A percentile compares a stretch with the other conserved stretches of the same genome.
These are phyloP conservation scores for Volvariella volvacea DNA, from an alignment of 1,284 basidiomycete species.

Conservation along the genomic window DNA sequence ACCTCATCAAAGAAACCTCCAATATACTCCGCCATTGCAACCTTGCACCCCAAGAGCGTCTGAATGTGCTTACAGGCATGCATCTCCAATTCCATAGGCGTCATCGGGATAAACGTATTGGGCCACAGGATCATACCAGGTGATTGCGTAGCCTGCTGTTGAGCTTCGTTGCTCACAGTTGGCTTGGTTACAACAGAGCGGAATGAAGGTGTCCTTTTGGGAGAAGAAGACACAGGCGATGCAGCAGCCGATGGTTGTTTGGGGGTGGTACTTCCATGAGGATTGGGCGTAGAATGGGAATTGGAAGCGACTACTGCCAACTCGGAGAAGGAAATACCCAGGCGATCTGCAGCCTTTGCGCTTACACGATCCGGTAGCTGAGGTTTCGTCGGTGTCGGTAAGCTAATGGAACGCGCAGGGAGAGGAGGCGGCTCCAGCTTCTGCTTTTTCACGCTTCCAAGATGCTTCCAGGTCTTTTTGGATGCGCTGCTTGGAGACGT, in stretches of 20 bases:
- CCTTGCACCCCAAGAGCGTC: constrained; percentile 51
- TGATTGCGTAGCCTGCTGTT: constrained; percentile 27
- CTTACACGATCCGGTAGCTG: constrained; percentile 17
- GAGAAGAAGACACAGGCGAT: constrained; percentile 15
- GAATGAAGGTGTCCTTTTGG: constrained; percentile 12
- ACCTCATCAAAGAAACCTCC: constrained; percentile 30
- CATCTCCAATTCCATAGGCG: constrained; percentile 58
- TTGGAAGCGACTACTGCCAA: constrained; percentile 13
- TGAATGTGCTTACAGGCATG: constrained; percentile 62
- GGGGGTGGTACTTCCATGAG: too few relatives aligned
- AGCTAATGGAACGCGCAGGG: constrained; percentile 8
- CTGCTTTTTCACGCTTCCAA: not conserved
- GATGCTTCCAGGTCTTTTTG: constrained; percentile 18
- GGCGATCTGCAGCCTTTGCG: constrained; percentile 36
- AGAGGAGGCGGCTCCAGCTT: not conserved
- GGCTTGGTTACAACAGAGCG: not conserved
- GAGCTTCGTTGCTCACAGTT: not conserved
- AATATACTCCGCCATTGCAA: constrained; percentile 48
- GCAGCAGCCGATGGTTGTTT: constrained; percentile 16
- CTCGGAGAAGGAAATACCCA: constrained; percentile 34
- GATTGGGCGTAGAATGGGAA: too few relatives aligned
- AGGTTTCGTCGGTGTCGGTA: constrained; percentile 14
- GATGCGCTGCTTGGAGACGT: not conserved
- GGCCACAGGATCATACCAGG: constrained; percentile 50
- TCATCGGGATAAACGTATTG: constrained; percentile 49